Conservation (phyloP, 306 rosid genomes). For the Vicia faba region DNA sequence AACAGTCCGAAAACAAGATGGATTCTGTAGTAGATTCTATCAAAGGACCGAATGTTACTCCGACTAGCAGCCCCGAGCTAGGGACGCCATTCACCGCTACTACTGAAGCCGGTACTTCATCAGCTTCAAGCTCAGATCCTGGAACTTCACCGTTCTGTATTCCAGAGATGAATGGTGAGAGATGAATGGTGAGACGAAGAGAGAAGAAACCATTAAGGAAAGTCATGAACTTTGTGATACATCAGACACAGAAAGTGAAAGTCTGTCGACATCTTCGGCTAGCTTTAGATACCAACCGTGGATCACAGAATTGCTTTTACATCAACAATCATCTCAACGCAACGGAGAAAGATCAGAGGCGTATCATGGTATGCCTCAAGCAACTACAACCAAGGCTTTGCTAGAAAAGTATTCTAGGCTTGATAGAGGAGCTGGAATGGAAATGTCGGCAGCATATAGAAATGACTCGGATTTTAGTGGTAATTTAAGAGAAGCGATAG, state of each 20-base stretch:
- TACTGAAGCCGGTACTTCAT: conserved; percentile 87
- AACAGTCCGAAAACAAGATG: conserved; percentile 49
- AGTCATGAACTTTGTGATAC: conserved; percentile 63
- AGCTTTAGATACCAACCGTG: conserved; percentile 91
- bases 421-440: conserved; percentile 69
- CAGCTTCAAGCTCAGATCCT: conserved; percentile 91
- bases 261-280: conserved; percentile 64
- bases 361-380: conserved; percentile 50
- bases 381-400: conserved; percentile 62
- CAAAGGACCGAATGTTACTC: conserved; percentile 83
- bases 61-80: conserved; percentile 94
- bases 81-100: conserved; percentile 91
- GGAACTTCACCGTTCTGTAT: conserved; percentile 90
- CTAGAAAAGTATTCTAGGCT: conserved; percentile 62
- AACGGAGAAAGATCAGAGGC: conserved; percentile 55
- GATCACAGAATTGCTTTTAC: conserved; percentile 69
- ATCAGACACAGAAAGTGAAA: conserved; percentile 85
- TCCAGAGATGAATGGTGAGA: conserved; percentile 66
- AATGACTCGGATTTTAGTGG: conserved; percentile 68
- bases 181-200: conserved; percentile 71
- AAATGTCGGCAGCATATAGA: conserved; percentile 55
- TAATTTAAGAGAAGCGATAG: conserved; percentile 82
- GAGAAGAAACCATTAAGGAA: conserved; percentile 61
- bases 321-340: conserved; percentile 53
- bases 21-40: conserved; percentile 53